Evolutionary conservation across 2,329 filamentous ascomycete species (phyloP), one percentile per base, ranked within the genome.

Genomic region (Zasmidium angulare): DNA sequence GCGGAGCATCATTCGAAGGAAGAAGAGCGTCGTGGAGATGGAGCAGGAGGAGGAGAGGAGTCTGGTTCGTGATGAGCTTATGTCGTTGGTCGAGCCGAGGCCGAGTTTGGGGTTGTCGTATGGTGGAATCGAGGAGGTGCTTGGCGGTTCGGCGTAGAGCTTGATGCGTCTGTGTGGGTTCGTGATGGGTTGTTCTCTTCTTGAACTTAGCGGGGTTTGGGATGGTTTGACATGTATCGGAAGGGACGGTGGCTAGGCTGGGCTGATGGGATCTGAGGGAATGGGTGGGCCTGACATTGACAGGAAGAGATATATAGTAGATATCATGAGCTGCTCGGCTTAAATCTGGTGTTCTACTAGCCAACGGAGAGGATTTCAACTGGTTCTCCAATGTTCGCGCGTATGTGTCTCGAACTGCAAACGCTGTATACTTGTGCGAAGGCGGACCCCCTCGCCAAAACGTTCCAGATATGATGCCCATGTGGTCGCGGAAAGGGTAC

Each of bases 41-140:
- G 68, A 72, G 65, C 66, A 69, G 50, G 71, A 73, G 46, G 66
- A 70, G 55, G 72, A 74, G 55, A 58, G 65, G 10, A 50, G 43
- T 2, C 21, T 63, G 6, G 63, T 70, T 31, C 59, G 60, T 17
- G 64, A 62, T 40, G 63, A 63, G 31, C 56, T 73, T 4, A 58
- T 65, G 14, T 57, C 59, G 3, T 29, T 73, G 7, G 62, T 73
- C 12, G 72, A 74, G 63, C 72, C 72, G 26, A 60, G 72, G 49
- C 72, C 71, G 3, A 62, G 56, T 48, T 58, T 57, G 17, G 67
- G 65, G 2, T 23, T 57, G 46, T 60, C 66, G 14, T 57, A 67
- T 59, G 70, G 68, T 2, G 68, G 70, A 6, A 74, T 74, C 46
- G 70, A 72, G 59, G 71, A 73, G 62, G 62, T 74, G 31, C 53